Conservation (phyloP, 257 asterid genomes). For the Solanum peruvianum region DNA sequence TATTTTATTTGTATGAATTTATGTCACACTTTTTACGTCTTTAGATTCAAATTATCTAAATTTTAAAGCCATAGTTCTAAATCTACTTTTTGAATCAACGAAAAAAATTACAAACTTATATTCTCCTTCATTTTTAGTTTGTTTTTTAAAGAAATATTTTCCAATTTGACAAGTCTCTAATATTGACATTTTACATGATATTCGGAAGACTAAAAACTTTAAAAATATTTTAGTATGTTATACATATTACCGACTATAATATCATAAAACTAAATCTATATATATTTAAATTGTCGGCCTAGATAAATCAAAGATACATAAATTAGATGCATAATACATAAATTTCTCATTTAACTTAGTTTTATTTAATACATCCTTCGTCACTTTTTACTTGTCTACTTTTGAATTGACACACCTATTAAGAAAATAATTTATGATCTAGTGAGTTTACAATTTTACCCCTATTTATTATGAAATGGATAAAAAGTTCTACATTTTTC, state of each 20-base stretch:
- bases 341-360: no score
- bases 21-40: neutral
- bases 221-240: neutral
- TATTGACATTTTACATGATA: neutral
- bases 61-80: neutral
- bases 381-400: no score
- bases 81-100: neutral
- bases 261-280: neutral
- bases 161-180: neutral
- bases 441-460: fast-evolving
- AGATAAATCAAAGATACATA: neutral
- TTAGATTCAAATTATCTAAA: neutral
- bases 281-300: neutral
- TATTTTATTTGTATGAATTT: neutral
- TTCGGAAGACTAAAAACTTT: neutral
- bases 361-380: no score
- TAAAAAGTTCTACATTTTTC: no score
- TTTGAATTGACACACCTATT: no score
- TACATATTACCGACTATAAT: neutral
- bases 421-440: no score
- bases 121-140: neutral
- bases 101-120: neutral
- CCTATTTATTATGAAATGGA: no score
- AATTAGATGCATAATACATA: no score
- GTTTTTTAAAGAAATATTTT: neutral